These are phyloP conservation scores for Rhododendron mucronatum DNA, from an alignment of 148 eudicot species.

Conservation along the genomic window DNA sequence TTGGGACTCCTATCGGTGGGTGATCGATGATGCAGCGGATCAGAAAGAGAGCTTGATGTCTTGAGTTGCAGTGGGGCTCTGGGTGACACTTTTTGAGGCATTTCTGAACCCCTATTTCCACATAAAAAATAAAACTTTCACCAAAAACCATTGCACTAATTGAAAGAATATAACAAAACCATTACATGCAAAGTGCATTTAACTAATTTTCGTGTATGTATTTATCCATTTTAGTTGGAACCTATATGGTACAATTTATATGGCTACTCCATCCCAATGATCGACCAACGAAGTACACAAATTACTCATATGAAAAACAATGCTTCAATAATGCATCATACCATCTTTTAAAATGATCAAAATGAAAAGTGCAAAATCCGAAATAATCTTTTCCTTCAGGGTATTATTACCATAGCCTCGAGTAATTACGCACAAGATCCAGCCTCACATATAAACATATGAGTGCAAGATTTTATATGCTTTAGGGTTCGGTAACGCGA, in stretches of 20 bases:
- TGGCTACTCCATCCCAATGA: not conserved
- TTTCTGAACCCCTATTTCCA: conserved; percentile 55
- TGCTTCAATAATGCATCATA: not conserved
- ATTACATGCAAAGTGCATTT: not conserved
- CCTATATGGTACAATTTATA: not conserved
- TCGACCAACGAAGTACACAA: not conserved
- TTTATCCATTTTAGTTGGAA: not conserved
- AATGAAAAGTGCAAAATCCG: not conserved
- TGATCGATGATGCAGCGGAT: conserved; percentile 53
- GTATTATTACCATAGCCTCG: not conserved
- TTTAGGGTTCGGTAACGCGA: too few species aligned
- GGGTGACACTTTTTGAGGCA: conserved; percentile 57
- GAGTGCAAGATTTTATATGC: not conserved
- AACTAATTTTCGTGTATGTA: not conserved
- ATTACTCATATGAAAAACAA: not conserved
- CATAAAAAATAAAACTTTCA: not conserved
- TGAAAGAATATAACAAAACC: not conserved
- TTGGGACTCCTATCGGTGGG: conserved; percentile 53
- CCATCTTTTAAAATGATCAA: not conserved
- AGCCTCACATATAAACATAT: not conserved
- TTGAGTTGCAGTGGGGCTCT: conserved; percentile 44
- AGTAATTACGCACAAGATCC: not conserved
- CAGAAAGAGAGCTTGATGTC: conserved; percentile 64
- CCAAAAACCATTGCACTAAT: not conserved
- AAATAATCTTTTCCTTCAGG: not conserved